Evolutionary conservation across 768 basidiomycete genomes (phyloP).

Genomic region (Kwoniella bestiolae): DNA sequence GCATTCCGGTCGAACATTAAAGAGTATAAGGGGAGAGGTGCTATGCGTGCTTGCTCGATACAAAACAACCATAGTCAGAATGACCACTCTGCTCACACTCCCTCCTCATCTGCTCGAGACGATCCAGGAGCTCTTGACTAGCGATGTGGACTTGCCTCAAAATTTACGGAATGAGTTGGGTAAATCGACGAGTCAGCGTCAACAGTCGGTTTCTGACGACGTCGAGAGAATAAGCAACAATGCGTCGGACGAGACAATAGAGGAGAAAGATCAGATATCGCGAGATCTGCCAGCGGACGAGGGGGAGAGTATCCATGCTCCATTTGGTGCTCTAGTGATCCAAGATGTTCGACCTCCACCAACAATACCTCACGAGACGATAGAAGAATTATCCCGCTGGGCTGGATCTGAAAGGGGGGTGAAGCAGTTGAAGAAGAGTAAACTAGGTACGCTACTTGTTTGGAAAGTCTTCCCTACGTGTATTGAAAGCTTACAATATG

Average conservation of each 20-base stretch:
- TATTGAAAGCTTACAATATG: too few species aligned
- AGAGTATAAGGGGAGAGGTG: too few species aligned
- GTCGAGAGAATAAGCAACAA: too few species aligned
- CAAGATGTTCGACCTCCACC: not conserved
- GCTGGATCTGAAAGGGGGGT: slow-evolving; percentile 16
- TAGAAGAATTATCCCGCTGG: slow-evolving; percentile 39
- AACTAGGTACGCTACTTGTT: slow-evolving; percentile 15
- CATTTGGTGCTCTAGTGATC: not conserved
- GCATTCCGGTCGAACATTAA: not conserved
- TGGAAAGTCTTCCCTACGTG: too few species aligned
- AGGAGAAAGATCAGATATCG: not conserved
- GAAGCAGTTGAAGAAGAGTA: not conserved
- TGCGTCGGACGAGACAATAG: not conserved
- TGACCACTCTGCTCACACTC: slow-evolving; percentile 27
- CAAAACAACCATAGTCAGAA: too few species aligned
- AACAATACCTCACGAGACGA: slow-evolving; percentile 28
- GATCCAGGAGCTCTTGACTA: slow-evolving; percentile 29
- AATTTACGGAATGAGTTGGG: slow-evolving; percentile 21
- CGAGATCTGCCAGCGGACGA: not conserved
- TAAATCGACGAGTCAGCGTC: slow-evolving; percentile 1
- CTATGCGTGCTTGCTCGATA: too few species aligned
- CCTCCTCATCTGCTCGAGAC: slow-evolving; percentile 37
- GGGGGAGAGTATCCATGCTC: too few species aligned
- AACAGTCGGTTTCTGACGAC: too few species aligned
- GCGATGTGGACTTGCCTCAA: slow-evolving; percentile 31